These are phyloP conservation scores for Diutina catenulata DNA, from an alignment of 1,139 yeast species.

Conservation along the genomic window DNA sequence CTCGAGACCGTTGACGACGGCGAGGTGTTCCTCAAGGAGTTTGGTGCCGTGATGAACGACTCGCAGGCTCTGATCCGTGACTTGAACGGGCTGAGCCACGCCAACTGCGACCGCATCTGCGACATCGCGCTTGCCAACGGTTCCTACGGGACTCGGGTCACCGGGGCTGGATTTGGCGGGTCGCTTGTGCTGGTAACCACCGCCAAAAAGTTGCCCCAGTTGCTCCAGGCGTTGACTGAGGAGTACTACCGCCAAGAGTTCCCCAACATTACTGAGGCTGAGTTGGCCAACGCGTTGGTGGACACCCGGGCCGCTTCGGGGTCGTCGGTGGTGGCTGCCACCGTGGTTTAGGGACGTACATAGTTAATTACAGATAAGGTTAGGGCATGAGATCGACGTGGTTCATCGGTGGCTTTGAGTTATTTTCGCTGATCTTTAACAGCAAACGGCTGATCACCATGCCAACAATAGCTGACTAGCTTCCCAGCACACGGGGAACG, in stretches of 20 bases:
- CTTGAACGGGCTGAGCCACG: conserved; percentile 44
- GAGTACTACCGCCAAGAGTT: conserved; percentile 35
- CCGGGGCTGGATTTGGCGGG: conserved; percentile 84
- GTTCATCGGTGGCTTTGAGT: too few species aligned
- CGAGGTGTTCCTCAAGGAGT: conserved; percentile 19
- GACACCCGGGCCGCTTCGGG: conserved; percentile 52
- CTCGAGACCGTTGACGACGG: conserved; percentile 14
- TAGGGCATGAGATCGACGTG: too few species aligned
- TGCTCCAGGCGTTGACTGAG: conserved; percentile 36
- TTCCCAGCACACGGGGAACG: too few species aligned
- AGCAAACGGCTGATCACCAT: too few species aligned
- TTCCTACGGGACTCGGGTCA: conserved; percentile 54
- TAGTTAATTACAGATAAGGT: too few species aligned
- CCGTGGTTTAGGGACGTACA: too few species aligned
- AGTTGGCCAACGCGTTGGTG: conserved; percentile 41
- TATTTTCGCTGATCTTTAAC: too few species aligned
- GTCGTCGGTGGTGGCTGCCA: conserved; percentile 26
- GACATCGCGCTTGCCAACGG: conserved; percentile 43
- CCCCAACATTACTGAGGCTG: conserved; percentile 33
- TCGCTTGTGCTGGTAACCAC: conserved; percentile 56
- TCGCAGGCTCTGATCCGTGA: conserved; percentile 44
- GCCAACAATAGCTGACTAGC: too few species aligned
- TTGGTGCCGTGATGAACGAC: conserved; percentile 48
- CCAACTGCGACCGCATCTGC: conserved; percentile 42
- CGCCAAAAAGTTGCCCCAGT: conserved; percentile 27